Evolutionary conservation across 2,329 filamentous ascomycete species (phyloP).

Genomic region (Trichoderma brevicompactum): DNA sequence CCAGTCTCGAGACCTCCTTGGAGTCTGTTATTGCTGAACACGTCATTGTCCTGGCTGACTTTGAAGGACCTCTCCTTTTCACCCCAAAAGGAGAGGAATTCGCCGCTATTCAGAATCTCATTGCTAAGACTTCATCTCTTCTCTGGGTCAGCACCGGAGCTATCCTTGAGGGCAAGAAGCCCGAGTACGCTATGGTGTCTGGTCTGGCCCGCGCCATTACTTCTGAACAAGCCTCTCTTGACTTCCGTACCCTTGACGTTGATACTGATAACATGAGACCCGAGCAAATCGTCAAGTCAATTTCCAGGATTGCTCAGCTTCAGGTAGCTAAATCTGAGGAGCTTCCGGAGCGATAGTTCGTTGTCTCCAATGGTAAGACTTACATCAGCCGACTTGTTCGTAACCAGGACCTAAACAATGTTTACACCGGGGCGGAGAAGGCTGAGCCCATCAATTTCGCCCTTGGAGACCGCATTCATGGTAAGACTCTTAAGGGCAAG

Average conservation of each 20-base stretch:
- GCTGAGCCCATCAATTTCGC: conserved; percentile 28
- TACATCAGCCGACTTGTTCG: conserved; percentile 37
- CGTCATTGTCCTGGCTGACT: conserved; percentile 39
- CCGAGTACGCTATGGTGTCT: conserved; percentile 36
- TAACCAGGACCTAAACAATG: conserved; percentile 32
- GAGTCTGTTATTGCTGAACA: conserved; percentile 29
- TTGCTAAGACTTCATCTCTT: conserved; percentile 33
- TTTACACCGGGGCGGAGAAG: conserved; percentile 28
- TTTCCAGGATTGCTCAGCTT: conserved; percentile 29
- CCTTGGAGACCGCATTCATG: conserved; percentile 30
- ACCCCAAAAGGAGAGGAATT: conserved; percentile 37
- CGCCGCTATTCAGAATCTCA: conserved; percentile 35
- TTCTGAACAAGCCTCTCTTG: conserved; percentile 37
- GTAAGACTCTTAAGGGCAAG: conserved; percentile 31
- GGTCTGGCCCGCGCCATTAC: conserved; percentile 36
- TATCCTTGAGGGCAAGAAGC: conserved; percentile 34
- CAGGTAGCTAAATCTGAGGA: conserved; percentile 29
- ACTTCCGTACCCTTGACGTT: conserved; percentile 36
- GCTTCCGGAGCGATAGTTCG: conserved; percentile 34
- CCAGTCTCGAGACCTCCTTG: conserved; percentile 6
- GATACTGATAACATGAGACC: conserved; percentile 31
- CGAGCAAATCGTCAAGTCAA: conserved; percentile 27
- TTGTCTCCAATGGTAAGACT: conserved; percentile 32
- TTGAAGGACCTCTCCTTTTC: conserved; percentile 38
- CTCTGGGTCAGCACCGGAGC: conserved; percentile 39